Conservation (phyloP, 2,329 filamentous ascomycete genomes). For the Grosmannia huntii region DNA sequence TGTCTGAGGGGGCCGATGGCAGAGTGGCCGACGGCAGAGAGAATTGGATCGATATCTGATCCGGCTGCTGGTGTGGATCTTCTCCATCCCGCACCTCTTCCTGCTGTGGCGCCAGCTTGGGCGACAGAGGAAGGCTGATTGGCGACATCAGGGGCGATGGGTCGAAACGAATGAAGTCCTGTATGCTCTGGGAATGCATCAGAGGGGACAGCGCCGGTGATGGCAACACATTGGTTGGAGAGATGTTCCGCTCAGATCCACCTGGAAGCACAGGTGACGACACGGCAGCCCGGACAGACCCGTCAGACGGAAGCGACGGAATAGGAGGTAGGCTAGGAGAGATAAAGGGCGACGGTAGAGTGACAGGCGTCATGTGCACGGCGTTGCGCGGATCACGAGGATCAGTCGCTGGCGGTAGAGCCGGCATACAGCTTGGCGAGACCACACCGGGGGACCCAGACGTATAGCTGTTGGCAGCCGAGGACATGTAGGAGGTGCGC, state of each 20-base stretch:
- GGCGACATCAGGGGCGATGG: slow-evolving; percentile 10
- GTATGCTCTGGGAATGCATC: slow-evolving; percentile 6
- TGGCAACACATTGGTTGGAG: not conserved
- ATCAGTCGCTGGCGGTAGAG: not conserved
- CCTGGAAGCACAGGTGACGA: not conserved
- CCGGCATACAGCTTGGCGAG: not conserved
- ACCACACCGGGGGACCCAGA: slow-evolving; percentile 6
- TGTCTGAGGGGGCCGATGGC: slow-evolving; percentile 2
- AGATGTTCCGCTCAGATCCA: not conserved
- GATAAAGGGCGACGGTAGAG: not conserved
- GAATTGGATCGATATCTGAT: not conserved
- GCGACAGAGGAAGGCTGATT: slow-evolving; percentile 7
- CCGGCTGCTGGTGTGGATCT: not conserved
- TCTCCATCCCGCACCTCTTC: not conserved
- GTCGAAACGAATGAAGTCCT: slow-evolving; percentile 11
- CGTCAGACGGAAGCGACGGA: not conserved
- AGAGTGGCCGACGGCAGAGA: slow-evolving; percentile 1
- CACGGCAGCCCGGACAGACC: not conserved
- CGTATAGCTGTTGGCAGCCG: slow-evolving; percentile 7
- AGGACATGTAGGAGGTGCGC: slow-evolving; percentile 9
- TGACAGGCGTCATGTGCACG: not conserved
- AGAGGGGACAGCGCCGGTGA: not conserved
- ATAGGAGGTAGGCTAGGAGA: not conserved
- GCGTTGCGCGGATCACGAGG: not conserved
- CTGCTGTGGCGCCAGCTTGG: not conserved